Percentiles rank a stretch among this genome's conserved stretches.
These are phyloP conservation scores for Ganoderma lingzhi DNA, from an alignment of 1,284 basidiomycete species.

Conservation along the genomic window DNA sequence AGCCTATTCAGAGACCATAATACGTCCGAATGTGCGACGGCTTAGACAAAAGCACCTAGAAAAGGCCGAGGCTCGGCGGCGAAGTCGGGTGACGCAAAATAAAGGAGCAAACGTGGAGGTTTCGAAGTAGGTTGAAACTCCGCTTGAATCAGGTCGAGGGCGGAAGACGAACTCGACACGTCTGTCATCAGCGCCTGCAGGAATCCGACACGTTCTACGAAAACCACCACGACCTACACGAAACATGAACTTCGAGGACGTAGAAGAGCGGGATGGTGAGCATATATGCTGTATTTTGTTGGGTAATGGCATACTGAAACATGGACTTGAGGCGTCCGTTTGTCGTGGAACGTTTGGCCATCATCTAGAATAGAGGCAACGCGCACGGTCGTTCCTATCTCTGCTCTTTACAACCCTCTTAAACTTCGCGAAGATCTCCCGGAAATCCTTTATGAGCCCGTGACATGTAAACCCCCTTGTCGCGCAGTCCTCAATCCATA, in stretches of 20 bases:
- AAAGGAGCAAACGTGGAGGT: not conserved
- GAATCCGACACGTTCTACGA: slow-evolving; percentile 24
- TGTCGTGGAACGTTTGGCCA: slow-evolving; percentile 99
- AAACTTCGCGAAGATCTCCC: slow-evolving; percentile 96
- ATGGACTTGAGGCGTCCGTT: slow-evolving; percentile 72
- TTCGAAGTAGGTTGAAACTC: slow-evolving; percentile 6
- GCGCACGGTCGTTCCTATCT: slow-evolving; percentile 97
- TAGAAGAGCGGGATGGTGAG: slow-evolving; percentile 71
- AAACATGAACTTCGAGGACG: slow-evolving; percentile 61
- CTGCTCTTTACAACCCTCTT: slow-evolving; percentile 96
- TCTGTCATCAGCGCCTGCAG: slow-evolving; percentile 27
- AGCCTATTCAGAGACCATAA: not conserved
- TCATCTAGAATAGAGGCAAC: slow-evolving; percentile 98
- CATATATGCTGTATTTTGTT: slow-evolving; percentile 6
- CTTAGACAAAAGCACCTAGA: not conserved
- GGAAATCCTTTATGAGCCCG: slow-evolving; percentile 97
- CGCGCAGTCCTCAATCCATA: slow-evolving; percentile 98
- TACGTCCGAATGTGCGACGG: no score
- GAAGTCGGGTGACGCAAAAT: not conserved
- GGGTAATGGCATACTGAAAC: not conserved
- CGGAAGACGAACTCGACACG: slow-evolving; percentile 21
- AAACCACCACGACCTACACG: slow-evolving; percentile 35
- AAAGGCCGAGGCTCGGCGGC: not conserved
- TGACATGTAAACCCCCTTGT: slow-evolving; percentile 98
- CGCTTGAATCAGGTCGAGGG: slow-evolving; percentile 4